These are phyloP conservation scores for Populus simonii DNA, from an alignment of 345 rosid genomes.

Conservation along the genomic window DNA sequence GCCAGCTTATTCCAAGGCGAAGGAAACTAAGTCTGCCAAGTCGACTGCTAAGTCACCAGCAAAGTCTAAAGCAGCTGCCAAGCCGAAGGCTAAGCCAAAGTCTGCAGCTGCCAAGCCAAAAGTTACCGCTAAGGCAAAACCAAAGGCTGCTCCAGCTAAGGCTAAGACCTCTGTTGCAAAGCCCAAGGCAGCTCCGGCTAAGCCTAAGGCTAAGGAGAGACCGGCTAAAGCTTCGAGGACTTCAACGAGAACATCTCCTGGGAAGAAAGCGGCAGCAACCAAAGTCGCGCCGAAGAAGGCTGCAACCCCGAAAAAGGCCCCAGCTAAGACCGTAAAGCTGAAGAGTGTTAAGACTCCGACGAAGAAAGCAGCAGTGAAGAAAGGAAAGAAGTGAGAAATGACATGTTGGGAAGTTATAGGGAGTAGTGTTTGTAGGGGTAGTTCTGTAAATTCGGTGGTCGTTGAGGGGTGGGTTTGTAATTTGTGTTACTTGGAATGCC, in stretches of 20 bases:
- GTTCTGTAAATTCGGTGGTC: constrained; percentile 31
- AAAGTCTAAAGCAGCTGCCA: constrained; percentile 26
- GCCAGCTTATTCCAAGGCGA: constrained; percentile 20
- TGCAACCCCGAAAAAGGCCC: constrained; percentile 30
- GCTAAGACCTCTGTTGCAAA: constrained; percentile 30
- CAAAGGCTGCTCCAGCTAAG: constrained; percentile 23
- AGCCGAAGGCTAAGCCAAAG: constrained; percentile 46
- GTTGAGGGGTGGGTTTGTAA: constrained; percentile 14
- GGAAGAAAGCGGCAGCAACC: constrained; percentile 44
- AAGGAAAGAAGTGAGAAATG: constrained; percentile 38
- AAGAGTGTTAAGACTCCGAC: constrained; percentile 59
- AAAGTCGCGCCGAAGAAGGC: constrained; percentile 45
- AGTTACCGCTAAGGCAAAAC: constrained; percentile 13
- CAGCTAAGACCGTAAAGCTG: constrained; percentile 49
- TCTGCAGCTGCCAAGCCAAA: constrained; percentile 35
- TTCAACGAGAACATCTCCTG: constrained; percentile 60
- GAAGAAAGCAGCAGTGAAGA: constrained; percentile 44
- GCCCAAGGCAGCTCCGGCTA: constrained; percentile 51
- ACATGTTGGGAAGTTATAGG: not conserved
- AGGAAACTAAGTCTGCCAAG: constrained; percentile 33
- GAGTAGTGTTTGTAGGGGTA: constrained; percentile 24
- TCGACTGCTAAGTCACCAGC: constrained; percentile 30
- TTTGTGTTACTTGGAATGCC: constrained; percentile 1
- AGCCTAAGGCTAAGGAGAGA: constrained; percentile 42
- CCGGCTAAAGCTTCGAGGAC: constrained; percentile 65